Evolutionary conservation across 192 early-diverging fungal genomes (phyloP), one percentile per base, ranked within the genome.

Genomic region (Coemansia furcata): DNA sequence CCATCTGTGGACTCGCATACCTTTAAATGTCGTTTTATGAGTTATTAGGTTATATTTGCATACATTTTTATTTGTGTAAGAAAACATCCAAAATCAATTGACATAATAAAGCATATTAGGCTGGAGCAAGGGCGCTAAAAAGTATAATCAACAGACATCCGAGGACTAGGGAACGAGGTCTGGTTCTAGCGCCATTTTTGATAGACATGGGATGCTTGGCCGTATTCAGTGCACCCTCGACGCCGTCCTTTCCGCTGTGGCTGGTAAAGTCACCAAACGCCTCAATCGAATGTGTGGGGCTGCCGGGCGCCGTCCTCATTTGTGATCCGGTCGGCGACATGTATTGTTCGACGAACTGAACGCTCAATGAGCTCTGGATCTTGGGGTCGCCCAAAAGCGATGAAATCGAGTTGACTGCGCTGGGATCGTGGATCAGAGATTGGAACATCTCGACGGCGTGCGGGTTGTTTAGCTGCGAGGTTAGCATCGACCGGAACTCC

Each of bases 381-480:
- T n/a, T 57, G 30, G 79, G 79, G n/a, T 81, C 71, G 0, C 76
- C 74, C 15, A 81, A 71, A 21, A 81, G 57, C 1, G 67, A 64
- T 6, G 79, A 81, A 35, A 81, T 81, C 33, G 79, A 81, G 61
- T 63, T 76, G 39, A 69, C 67, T 14, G 79, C 79, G 6, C 47
- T 72, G 3, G 70, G 62, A 58, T 81, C 79, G 36, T 76, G 79
- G 29, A 81, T 81, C 7, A 81, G 70, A 11, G 79, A 81, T 58
- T 81, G 71, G 73, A 81, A 81, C 70, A 81, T 69, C 36, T 81
- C 79, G 19, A 81, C 71, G n/a, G 79, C 79, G 32, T 76, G 50
- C 11, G 79, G 79, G 68, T 81, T 81, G 67, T 63, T 73, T 4
- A 81, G 74, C 65, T 81, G 73, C 60, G 79, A 76, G 2, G 74